These are phyloP conservation scores for Clonostachys solani DNA, from an alignment of 2,329 filamentous ascomycete species.

Conservation along the genomic window DNA sequence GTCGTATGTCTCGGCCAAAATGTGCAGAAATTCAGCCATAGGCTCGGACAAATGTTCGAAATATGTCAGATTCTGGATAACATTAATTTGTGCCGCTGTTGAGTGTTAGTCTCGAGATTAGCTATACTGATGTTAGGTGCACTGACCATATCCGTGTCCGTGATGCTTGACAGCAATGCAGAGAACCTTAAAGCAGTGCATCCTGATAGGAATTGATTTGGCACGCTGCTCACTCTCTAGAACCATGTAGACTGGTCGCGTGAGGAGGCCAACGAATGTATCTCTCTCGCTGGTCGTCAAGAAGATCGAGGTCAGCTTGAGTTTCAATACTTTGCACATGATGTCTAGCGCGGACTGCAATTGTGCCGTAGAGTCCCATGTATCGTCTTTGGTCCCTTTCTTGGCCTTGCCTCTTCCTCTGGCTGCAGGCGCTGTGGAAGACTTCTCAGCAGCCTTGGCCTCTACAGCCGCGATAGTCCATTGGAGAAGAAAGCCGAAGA, in stretches of 20 bases:
- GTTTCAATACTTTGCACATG: slow-evolving; percentile 93
- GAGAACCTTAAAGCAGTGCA: slow-evolving; percentile 96
- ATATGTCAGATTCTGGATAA: slow-evolving; percentile 95
- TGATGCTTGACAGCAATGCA: slow-evolving; percentile 98
- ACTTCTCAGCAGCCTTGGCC: slow-evolving; percentile 87
- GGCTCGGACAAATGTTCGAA: slow-evolving; percentile 98
- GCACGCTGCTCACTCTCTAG: slow-evolving; percentile 91
- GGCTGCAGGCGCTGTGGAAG: slow-evolving; percentile 61
- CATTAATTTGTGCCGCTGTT: slow-evolving; percentile 88
- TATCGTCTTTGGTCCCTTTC: slow-evolving; percentile 74
- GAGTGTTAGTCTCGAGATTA: slow-evolving; percentile 17
- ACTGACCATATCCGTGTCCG: slow-evolving; percentile 86
- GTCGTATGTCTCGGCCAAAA: slow-evolving; percentile 94
- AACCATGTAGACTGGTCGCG: slow-evolving; percentile 87
- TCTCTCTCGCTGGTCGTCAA: slow-evolving; percentile 94
- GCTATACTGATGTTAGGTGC: background rate
- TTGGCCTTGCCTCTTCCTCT: slow-evolving; percentile 72
- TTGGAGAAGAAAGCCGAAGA: slow-evolving; percentile 89
- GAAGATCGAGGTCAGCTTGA: slow-evolving; percentile 91
- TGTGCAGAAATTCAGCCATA: slow-evolving; percentile 97
- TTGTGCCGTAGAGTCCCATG: slow-evolving; percentile 86
- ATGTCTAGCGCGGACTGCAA: slow-evolving; percentile 84
- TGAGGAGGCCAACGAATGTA: slow-evolving; percentile 89
- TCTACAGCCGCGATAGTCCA: slow-evolving; percentile 96
- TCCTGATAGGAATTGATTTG: slow-evolving; percentile 83